These are phyloP conservation scores for Pezicula rhizophila DNA, from an alignment of 2,329 filamentous ascomycete genomes.

Conservation along the genomic window DNA sequence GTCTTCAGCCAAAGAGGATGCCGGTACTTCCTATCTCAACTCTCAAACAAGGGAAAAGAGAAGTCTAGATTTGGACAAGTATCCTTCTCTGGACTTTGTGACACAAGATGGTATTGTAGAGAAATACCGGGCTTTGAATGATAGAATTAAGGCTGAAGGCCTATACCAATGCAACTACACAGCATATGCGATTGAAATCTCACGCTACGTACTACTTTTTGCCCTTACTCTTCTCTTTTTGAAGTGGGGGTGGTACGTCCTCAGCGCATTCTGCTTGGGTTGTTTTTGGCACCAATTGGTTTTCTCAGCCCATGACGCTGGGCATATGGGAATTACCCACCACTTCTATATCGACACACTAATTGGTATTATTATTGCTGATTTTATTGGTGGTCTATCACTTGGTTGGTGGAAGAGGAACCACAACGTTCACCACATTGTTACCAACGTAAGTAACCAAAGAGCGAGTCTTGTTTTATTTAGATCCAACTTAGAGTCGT, in stretches of 20 bases:
- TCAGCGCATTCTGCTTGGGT: constrained; percentile 53
- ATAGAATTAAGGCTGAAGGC: constrained; percentile 46
- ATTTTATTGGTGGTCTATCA: constrained; percentile 60
- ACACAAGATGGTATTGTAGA: constrained; percentile 48
- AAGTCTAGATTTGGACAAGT: constrained; percentile 30
- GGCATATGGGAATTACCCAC: constrained; percentile 56
- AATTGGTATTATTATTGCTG: constrained; percentile 56
- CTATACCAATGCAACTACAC: constrained; percentile 53
- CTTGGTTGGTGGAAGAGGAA: constrained; percentile 67
- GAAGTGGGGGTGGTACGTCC: constrained; percentile 46
- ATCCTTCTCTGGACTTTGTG: constrained; percentile 47
- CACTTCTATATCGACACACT: constrained; percentile 52
- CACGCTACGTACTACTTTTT: constrained; percentile 50
- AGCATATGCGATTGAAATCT: constrained; percentile 51
- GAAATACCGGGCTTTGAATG: constrained; percentile 52
- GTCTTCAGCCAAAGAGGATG: constrained; percentile 20
- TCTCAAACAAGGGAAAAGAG: constrained; percentile 62
- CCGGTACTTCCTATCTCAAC: constrained; percentile 59
- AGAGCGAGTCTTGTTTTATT: too few species aligned
- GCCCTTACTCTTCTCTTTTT: constrained; percentile 39
- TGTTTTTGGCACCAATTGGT: constrained; percentile 65
- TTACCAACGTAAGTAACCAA: constrained; percentile 43
- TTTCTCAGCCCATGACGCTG: constrained; percentile 62
- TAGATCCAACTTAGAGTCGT: not conserved
- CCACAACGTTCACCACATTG: constrained; percentile 62